Percentiles rank a stretch among this genome's conserved stretches.
Evolutionary conservation across 2,329 filamentous ascomycete species (phyloP).

Genomic region (Calonectria montana): DNA sequence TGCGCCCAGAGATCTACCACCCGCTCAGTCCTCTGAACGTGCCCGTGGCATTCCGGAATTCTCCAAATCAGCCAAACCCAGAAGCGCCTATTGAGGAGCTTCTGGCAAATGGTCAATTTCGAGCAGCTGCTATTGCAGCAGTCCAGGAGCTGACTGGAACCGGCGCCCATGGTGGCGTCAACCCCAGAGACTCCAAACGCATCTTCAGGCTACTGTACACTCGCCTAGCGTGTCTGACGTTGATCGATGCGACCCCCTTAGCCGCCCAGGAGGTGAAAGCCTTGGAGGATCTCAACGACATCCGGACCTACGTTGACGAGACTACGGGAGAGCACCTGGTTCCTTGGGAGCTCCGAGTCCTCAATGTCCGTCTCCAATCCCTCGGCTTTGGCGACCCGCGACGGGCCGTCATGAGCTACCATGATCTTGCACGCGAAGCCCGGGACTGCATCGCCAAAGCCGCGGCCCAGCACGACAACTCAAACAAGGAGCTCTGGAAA

Average conservation of each 20-base stretch:
- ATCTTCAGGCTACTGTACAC: slow-evolving; percentile 86
- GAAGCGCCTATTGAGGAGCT: slow-evolving; percentile 76
- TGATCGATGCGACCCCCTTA: slow-evolving; percentile 78
- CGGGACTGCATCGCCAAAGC: slow-evolving; percentile 68
- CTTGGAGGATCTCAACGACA: slow-evolving; percentile 70
- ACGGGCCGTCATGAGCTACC: slow-evolving; percentile 88
- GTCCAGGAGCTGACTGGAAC: slow-evolving; percentile 69
- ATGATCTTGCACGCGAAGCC: slow-evolving; percentile 86
- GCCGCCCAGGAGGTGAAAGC: slow-evolving; percentile 76
- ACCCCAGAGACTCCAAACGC: slow-evolving; percentile 67
- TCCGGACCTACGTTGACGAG: slow-evolving; percentile 67
- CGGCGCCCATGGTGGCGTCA: slow-evolving; percentile 54
- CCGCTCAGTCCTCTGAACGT: slow-evolving; percentile 74
- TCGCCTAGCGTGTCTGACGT: slow-evolving; percentile 82
- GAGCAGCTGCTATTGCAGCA: slow-evolving; percentile 78
- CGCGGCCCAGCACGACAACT: slow-evolving; percentile 56
- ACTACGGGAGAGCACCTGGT: slow-evolving; percentile 72
- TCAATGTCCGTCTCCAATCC: slow-evolving; percentile 86
- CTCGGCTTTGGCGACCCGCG: slow-evolving; percentile 87
- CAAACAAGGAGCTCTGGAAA: slow-evolving; percentile 76
- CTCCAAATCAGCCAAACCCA: slow-evolving; percentile 71
- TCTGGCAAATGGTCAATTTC: slow-evolving; percentile 79
- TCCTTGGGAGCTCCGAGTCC: slow-evolving; percentile 87
- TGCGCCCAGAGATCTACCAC: slow-evolving; percentile 86
- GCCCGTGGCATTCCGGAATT: slow-evolving; percentile 75